Conservation (phyloP, 2,329 filamentous ascomycete species). For the Penicillium sp. region DNA sequence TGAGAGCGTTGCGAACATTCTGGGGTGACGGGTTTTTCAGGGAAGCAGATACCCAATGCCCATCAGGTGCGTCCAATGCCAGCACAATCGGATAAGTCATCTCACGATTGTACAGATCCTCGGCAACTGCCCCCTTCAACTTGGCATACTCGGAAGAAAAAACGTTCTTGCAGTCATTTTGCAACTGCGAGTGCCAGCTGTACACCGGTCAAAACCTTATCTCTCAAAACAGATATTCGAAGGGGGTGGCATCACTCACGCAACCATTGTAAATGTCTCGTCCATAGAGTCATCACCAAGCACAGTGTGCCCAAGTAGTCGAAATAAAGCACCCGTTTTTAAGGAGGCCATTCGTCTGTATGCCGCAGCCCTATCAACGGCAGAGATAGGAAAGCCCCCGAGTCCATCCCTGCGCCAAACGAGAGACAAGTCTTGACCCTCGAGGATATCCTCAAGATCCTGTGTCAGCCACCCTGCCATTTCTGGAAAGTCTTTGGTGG, state of each 20-base stretch:
- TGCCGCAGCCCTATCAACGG: conserved; percentile 12
- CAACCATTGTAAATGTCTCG: conserved; percentile 18
- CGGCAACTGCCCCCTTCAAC: conserved; percentile 19
- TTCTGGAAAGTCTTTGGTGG: conserved; percentile 12
- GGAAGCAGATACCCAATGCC: conserved; percentile 16
- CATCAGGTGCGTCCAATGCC: conserved; percentile 17
- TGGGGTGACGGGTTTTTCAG: conserved; percentile 15
- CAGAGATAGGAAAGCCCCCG: conserved; percentile 6
- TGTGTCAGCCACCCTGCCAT: conserved; percentile 21
- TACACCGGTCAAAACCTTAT: not conserved
- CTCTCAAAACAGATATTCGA: not conserved
- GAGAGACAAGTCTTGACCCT: conserved; percentile 25
- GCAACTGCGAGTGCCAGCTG: conserved; percentile 26
- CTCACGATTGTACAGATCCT: conserved; percentile 24
- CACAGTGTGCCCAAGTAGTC: conserved; percentile 21
- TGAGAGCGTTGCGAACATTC: not conserved
- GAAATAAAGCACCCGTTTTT: conserved; percentile 25
- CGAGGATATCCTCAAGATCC: conserved; percentile 22
- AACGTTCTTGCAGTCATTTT: conserved; percentile 28
- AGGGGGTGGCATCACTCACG: conserved; percentile 8
- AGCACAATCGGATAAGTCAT: conserved; percentile 23
- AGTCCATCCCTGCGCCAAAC: conserved; percentile 25
- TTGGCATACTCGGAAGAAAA: conserved; percentile 26
- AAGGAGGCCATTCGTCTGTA: conserved; percentile 21
- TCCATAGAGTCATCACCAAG: conserved; percentile 18